A percentile compares a stretch with the other conserved stretches of the same genome.
phyloP scores from a whole-genome alignment of 306 rosid species.

The Sophora flavescens region DNA sequence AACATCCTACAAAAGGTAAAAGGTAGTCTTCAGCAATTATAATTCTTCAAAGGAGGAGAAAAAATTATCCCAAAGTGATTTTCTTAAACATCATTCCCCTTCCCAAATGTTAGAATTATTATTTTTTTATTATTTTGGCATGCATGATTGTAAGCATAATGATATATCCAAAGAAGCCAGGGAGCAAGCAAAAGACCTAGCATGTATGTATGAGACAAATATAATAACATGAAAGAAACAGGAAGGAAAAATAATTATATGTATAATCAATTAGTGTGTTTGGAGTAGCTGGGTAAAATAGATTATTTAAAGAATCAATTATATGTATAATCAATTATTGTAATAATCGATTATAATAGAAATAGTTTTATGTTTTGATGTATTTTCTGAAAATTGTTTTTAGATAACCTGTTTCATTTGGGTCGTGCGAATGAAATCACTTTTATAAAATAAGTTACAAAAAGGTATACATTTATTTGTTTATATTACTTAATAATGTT shows the following conservation, averaged over 20 bases:
- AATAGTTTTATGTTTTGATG: no score
- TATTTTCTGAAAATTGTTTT: no score
- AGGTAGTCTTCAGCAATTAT: slow-evolving; percentile 21
- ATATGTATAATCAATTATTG: no score
- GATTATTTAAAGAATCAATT: no score
- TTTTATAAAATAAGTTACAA: no score
- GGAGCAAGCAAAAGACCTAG: slow-evolving; percentile 27
- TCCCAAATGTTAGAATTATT: background rate
- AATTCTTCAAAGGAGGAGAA: background rate
- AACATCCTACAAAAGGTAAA: slow-evolving; percentile 64
- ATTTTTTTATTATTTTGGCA: background rate
- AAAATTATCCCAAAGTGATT: background rate
- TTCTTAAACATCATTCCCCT: background rate
- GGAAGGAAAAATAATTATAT: background rate
- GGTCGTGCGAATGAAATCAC: no score
- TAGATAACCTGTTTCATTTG: no score
- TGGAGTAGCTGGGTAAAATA: no score
- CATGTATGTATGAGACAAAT: background rate
- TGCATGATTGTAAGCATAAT: background rate
- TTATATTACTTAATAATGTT: no score
- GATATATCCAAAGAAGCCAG: slow-evolving; percentile 11
- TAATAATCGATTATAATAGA: no score
- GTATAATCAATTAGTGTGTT: no score
- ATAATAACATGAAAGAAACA: slow-evolving; percentile 20
- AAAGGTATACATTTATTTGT: no score